These are phyloP conservation scores for Globisporangium middletonii DNA, from an alignment of 352 stramenopile genomes.

Conservation along the genomic window DNA sequence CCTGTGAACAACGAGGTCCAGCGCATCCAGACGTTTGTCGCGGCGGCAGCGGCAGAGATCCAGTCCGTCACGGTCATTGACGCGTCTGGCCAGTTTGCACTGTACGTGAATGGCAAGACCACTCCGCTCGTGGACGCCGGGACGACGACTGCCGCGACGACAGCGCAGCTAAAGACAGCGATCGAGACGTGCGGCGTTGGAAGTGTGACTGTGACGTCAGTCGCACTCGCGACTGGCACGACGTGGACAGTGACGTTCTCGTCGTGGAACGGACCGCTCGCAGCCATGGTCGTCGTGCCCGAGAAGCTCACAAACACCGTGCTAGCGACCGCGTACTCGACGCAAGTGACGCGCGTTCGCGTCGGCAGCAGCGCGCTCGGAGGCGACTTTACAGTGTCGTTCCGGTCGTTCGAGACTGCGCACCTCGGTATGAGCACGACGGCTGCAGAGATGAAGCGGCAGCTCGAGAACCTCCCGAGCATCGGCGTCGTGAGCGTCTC, in stretches of 20 bases:
- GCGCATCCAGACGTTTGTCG: conserved; percentile 77
- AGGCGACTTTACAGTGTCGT: conserved; percentile 82
- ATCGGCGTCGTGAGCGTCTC: conserved; percentile 77
- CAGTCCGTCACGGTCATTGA: conserved; percentile 64
- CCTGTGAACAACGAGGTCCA: conserved; percentile 87
- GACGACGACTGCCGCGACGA: conserved; percentile 19
- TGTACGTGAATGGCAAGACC: conserved; percentile 64
- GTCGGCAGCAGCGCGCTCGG: conserved; percentile 42
- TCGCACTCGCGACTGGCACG: conserved; percentile 30
- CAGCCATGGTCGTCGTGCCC: conserved; percentile 45
- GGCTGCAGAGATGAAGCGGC: conserved; percentile 68
- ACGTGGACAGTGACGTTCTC: conserved; percentile 74
- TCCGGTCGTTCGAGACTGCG: conserved; percentile 68
- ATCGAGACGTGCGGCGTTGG: conserved; percentile 52
- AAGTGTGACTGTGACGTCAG: conserved; percentile 40
- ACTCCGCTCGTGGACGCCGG: conserved; percentile 42
- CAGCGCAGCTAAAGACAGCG: conserved; percentile 37
- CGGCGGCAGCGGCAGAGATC: conserved; percentile 50
- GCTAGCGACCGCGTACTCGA: conserved; percentile 36
- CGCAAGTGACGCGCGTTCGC: conserved; percentile 33
- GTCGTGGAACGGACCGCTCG: conserved; percentile 36
- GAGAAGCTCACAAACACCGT: conserved; percentile 55
- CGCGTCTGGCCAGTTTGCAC: conserved; percentile 56
- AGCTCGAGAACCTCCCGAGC: conserved; percentile 86
- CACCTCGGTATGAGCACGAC: conserved; percentile 48